phyloP scores from a whole-genome alignment of 2,329 filamentous ascomycete genomes.

The Claviceps arundinis region DNA sequence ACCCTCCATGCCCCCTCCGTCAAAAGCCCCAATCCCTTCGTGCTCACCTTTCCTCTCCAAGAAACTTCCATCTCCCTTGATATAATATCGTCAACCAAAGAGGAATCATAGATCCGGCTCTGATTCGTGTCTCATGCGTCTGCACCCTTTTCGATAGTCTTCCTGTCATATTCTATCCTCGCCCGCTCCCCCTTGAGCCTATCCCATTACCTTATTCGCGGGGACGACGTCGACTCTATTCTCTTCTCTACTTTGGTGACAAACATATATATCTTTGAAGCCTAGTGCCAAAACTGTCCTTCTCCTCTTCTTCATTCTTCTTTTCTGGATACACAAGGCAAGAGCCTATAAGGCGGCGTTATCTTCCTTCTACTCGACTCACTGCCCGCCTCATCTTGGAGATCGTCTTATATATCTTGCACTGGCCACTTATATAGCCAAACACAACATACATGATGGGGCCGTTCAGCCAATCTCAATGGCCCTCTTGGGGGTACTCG shows the following conservation, averaged over 20 bases:
- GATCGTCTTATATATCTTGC: not conserved
- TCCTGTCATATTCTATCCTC: constrained; percentile 11
- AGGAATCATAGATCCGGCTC: constrained; percentile 13
- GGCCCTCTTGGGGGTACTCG: constrained; percentile 23
- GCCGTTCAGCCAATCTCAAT: constrained; percentile 21
- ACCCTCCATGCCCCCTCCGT: constrained; percentile 20
- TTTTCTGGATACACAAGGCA: not conserved
- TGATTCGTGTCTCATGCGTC: constrained; percentile 20
- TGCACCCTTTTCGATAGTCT: constrained; percentile 17
- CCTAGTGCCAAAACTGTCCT: not conserved
- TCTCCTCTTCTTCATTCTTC: not conserved
- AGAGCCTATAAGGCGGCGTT: not conserved
- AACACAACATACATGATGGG: constrained; percentile 14
- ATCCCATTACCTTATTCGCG: constrained; percentile 1
- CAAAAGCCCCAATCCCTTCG: constrained; percentile 2
- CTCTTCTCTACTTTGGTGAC: not conserved
- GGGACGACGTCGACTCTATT: constrained; percentile 4
- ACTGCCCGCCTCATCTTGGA: not conserved
- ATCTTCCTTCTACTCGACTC: not conserved
- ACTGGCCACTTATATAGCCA: not conserved
- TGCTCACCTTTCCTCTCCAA: constrained; percentile 13
- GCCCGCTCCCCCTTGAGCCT: constrained; percentile 3
- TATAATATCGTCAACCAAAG: constrained; percentile 20
- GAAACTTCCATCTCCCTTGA: constrained; percentile 16
- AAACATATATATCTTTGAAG: not conserved